phyloP scores from a whole-genome alignment of 2,329 filamentous ascomycete genomes.

The Fusarium sarcochroum region DNA sequence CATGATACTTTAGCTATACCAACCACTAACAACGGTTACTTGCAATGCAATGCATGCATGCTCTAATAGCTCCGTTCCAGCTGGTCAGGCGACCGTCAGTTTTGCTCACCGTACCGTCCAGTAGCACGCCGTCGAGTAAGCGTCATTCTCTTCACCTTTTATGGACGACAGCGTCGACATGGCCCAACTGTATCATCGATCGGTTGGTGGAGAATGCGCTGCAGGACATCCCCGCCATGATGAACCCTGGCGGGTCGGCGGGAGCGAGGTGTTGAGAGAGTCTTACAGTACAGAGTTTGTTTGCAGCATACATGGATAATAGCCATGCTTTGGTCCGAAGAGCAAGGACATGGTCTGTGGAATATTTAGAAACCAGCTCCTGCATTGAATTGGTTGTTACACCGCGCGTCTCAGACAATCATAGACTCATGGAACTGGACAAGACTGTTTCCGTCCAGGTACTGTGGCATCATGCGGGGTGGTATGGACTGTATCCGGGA shows the following conservation, averaged over 20 bases:
- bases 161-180: conserved; percentile 40
- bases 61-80: conserved; percentile 26
- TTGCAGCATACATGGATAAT: neutral
- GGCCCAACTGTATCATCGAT: conserved; percentile 31
- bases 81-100: conserved; percentile 39
- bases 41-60: conserved; percentile 21
- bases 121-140: conserved; percentile 49
- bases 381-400: conserved; percentile 13
- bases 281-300: neutral
- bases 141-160: conserved; percentile 47
- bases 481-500: conserved; percentile 43
- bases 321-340: neutral
- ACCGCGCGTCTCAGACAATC: conserved; percentile 24
- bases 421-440: conserved; percentile 27
- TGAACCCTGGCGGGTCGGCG: conserved; percentile 31
- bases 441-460: conserved; percentile 38
- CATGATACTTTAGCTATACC: neutral
- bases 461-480: conserved; percentile 50
- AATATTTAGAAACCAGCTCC: neutral
- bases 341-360: conserved; percentile 1
- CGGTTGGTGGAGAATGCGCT: conserved; percentile 46
- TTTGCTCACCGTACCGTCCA: conserved; percentile 39
- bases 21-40: conserved; percentile 16
- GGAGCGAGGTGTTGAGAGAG: conserved; percentile 22
- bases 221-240: conserved; percentile 43